Conservation (phyloP, 257 asterid genomes). For the Fraxinus excelsior region DNA sequence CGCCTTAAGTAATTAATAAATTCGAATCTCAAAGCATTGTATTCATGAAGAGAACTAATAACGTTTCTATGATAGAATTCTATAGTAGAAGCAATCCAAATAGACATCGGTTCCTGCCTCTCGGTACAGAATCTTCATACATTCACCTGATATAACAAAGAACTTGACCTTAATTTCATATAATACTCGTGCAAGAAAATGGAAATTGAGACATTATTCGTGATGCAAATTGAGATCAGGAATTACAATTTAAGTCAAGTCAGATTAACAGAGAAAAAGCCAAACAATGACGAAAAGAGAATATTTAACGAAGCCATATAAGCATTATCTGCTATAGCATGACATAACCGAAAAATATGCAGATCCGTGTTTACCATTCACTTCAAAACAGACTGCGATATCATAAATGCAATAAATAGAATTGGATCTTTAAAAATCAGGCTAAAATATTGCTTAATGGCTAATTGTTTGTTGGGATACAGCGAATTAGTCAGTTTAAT, state of each 20-base stretch:
- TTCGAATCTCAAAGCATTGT: background rate
- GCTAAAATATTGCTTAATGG: background rate
- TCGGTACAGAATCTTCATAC: background rate
- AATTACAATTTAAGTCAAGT: background rate
- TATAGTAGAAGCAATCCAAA: slow-evolving; percentile 5
- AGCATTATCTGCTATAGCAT: background rate
- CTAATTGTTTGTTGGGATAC: background rate
- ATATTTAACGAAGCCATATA: background rate
- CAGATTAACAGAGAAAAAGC: background rate
- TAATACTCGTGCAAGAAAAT: background rate
- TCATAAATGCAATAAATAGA: background rate
- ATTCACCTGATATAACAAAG: slow-evolving; percentile 43
- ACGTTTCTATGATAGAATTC: slow-evolving; percentile 11
- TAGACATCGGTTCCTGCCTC: background rate
- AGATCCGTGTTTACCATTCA: background rate
- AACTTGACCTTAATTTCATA: slow-evolving; percentile 6
- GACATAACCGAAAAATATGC: background rate
- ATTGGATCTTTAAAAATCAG: background rate
- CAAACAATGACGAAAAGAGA: background rate
- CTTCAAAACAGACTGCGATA: background rate
- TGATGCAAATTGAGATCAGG: background rate
- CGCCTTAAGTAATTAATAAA: slow-evolving; percentile 25
- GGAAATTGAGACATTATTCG: background rate
- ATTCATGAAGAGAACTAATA: slow-evolving; percentile 15
- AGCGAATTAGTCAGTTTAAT: background rate